These are phyloP conservation scores for Fusarium euwallaceae DNA, from an alignment of 2,329 filamentous ascomycete species.

Conservation along the genomic window DNA sequence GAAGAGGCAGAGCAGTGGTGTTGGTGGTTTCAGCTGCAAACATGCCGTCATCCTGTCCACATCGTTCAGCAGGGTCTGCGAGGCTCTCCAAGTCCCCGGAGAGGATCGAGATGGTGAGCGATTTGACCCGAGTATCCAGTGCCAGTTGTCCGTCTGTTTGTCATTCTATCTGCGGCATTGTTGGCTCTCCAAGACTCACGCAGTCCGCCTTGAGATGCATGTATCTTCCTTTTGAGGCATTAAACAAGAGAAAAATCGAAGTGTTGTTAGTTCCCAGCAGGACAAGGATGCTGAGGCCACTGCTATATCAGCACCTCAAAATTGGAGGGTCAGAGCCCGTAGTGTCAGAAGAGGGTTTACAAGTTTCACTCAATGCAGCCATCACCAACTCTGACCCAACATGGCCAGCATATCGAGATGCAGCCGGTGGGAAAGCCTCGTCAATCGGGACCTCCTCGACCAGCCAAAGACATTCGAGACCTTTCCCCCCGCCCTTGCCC, in stretches of 20 bases:
- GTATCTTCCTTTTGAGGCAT: constrained; percentile 33
- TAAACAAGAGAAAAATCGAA: not conserved
- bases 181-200: constrained; percentile 18
- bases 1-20: constrained; percentile 1
- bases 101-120: constrained; percentile 23
- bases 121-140: constrained; percentile 14
- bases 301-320: constrained; percentile 29
- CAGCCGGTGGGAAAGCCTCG: constrained; percentile 40
- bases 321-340: not conserved
- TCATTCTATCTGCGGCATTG: constrained; percentile 33
- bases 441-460: constrained; percentile 32
- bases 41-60: constrained; percentile 23
- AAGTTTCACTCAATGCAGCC: constrained; percentile 20
- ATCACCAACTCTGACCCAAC: constrained; percentile 17
- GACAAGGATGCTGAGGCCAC: not conserved
- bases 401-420: constrained; percentile 20
- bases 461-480: constrained; percentile 30
- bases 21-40: constrained; percentile 20
- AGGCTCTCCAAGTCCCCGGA: constrained; percentile 19
- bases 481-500: constrained; percentile 18
- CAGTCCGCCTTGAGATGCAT: constrained; percentile 32
- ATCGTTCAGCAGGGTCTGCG: constrained; percentile 22
- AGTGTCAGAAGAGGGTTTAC: constrained; percentile 2
- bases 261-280: not conserved
- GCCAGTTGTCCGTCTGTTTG: constrained; percentile 39